Percentiles rank a stretch among this genome's conserved stretches.
Conservation (phyloP, 345 rosid genomes). For the Bruguiera gymnorhiza region DNA sequence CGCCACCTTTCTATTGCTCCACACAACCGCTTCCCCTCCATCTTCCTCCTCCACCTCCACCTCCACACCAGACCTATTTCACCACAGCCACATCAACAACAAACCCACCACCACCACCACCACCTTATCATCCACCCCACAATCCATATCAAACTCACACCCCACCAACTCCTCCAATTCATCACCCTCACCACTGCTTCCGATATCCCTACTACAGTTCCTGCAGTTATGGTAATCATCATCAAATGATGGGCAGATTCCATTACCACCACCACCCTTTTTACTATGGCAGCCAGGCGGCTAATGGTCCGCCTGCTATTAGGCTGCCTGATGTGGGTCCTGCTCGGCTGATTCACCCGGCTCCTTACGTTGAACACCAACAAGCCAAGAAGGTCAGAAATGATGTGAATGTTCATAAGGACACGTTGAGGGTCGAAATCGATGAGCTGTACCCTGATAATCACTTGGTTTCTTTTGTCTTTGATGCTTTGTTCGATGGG, state of each 20-base stretch:
- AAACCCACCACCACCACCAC: conserved; percentile 5
- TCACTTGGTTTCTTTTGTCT: conserved; percentile 77
- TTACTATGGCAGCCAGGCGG: conserved; percentile 38
- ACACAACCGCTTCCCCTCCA: conserved; percentile 27
- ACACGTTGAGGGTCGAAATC: conserved; percentile 56
- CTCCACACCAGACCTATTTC: conserved; percentile 20
- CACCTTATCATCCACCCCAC: conserved; percentile 32
- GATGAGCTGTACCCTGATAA: conserved; percentile 70
- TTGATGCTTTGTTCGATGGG: conserved; percentile 83
- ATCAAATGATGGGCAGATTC: conserved; percentile 36
- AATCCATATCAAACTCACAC: conserved; percentile 29
- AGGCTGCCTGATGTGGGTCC: conserved; percentile 33
- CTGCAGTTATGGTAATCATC: conserved; percentile 29
- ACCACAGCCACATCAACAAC: conserved; percentile 2
- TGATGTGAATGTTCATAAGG: conserved; percentile 86
- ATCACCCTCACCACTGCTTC: conserved; percentile 27
- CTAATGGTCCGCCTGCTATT: conserved; percentile 43
- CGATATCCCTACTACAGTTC: too few species aligned
- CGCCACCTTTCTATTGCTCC: conserved; percentile 28
- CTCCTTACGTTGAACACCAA: conserved; percentile 84
- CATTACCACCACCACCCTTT: conserved; percentile 43
- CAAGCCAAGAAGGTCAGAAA: conserved; percentile 86
- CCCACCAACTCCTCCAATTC: conserved; percentile 34
- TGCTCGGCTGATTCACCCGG: conserved; percentile 34
- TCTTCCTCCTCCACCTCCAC: conserved; percentile 31